Base-by-base conservation (phyloP, 495 filamentous ascomycete genomes). In the Annulohypoxylon moriforme region DNA sequence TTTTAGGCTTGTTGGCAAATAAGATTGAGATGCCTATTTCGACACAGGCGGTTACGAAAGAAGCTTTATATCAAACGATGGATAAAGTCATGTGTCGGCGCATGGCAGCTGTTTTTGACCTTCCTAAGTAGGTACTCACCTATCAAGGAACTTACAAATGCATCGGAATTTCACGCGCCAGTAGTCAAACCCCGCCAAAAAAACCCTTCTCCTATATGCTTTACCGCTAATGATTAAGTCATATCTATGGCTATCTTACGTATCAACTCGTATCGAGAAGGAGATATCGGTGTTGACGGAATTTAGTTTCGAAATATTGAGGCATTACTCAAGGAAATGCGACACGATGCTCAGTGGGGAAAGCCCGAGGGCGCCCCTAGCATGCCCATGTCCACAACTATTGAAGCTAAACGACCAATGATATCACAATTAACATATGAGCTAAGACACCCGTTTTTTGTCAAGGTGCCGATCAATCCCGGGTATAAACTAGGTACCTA, bases 261-360 rank as follows among this genome's bases (percentile, higher is more conserved):
- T 34, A 20, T 22, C 14, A 8, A 56, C 3, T 56, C 29, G 5
- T 13, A 18, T 13, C n/a, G 9, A 56, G 29, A 2, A 56, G 52
- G 52, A 56, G 27, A 56, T 56, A 56, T 3, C 52, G 52, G 29
- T 22, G 9, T 56, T 16, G 31, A 11, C 52, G 29, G 52, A 36
- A n/a, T 36, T 56, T 56, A 56, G 52, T 56, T 36, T 56, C 18
- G 1, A n/a, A 24, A 16, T 16, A 36, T 25, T 36, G 22, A 25
- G 25, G 1, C 7, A 56, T 34, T 29, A 52, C 20, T 25, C 22
- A 14, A 52, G 11, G 10, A 52, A 24, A 25, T 27, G 25, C 25
- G 47, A 25, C 20, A 52, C 11, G 47, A 16, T 13, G 3, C 3
- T 52, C 18, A n/a, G 47, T 52, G 47, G 47, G 25, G 25, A 25